Evolutionary conservation across 176 grass and related monocot species (phyloP).

Genomic region (Coix lacrymajobi): DNA sequence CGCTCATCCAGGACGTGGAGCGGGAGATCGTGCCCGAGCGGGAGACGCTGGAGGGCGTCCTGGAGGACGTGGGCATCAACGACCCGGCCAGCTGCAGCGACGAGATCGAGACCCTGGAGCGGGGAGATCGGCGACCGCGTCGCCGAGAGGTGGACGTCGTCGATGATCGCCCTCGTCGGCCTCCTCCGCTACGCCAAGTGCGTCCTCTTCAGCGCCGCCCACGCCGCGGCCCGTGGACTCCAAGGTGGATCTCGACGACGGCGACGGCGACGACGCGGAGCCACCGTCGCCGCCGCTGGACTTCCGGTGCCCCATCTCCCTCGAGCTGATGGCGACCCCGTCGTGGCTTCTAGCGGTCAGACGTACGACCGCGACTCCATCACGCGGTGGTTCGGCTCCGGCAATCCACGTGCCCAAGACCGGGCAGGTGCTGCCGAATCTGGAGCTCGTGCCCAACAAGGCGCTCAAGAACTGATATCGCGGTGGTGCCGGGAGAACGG

Average conservation of each 20-base stretch:
- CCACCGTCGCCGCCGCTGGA: conserved; percentile 51
- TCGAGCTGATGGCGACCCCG: conserved; percentile 79
- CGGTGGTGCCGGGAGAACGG: conserved; percentile 87
- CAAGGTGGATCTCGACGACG: conserved; percentile 30
- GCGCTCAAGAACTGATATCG: conserved; percentile 84
- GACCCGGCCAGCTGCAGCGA: conserved; percentile 66
- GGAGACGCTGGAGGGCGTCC: conserved; percentile 49
- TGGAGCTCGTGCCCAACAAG: conserved; percentile 75
- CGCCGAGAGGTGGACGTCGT: conserved; percentile 58
- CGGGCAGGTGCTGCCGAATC: conserved; percentile 47
- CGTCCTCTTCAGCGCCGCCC: conserved; percentile 71
- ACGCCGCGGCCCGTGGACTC: conserved; percentile 54
- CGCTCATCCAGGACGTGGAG: conserved; percentile 67
- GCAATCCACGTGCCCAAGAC: conserved; percentile 90
- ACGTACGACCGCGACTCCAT: conserved; percentile 93
- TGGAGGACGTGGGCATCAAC: conserved; percentile 62
- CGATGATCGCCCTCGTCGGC: conserved; percentile 83
- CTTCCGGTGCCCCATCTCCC: conserved; percentile 88
- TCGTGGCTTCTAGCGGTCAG: conserved; percentile 72
- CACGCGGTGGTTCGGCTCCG: conserved; percentile 69
- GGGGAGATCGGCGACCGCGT: conserved; percentile 74
- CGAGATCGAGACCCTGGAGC: conserved; percentile 85
- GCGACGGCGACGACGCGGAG: not conserved
- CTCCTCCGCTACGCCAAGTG: conserved; percentile 88
- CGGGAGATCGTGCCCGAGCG: conserved; percentile 66